Base-by-base conservation (phyloP, 805 yeast genomes). In the Maudiozyma saulgeensis region DNA sequence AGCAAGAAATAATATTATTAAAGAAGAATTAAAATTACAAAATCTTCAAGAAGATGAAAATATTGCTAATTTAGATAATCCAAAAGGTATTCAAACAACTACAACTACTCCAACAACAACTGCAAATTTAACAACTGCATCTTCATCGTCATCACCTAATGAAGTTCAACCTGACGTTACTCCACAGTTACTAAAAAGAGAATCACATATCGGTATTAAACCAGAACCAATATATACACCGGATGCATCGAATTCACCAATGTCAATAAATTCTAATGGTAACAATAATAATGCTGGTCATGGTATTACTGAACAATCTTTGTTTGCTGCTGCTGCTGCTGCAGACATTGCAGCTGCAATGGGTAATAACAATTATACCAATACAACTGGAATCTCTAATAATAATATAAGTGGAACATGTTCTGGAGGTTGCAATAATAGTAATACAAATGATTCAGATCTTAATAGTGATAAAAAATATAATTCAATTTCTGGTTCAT, bases 21-120 rank as follows among this genome's bases (percentile, higher is more conserved):
- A 43, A 23, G 28, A 38, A 18, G 15, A 26, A 4, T n/a, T 47
- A 16, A 35, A 18, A 15, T 6, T 25, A 11, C 21, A 41, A 12
- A 47, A 47, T 31, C 9, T 19, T 1, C 12, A 37, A 18, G 49
- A 42, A 18, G 49, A 47, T 43, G 34, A 47, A 43, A 21, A 15
- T 21, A 25, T 47, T 9, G 43, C 35, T 7, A 31, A n/a, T n/a
- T 18, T 42, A 16, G 44, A 42, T 42, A 42, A 28, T 42, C 25
- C 23, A 18, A 41, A 41, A n/a, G 32, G 32, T 23, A 23, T 18
- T 19, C 21, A 11, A 18, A 18, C 41, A n/a, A 9, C 15, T 18
- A 19, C 16, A 15, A n/a, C 38, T n/a, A 6, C 38, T 6, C 6
- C 18, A n/a, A 35, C 38, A n/a, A 35, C 16, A 32, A 32, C 6